phyloP scores from a whole-genome alignment of 106 monocot genomes.

The Chionographis japonica region DNA sequence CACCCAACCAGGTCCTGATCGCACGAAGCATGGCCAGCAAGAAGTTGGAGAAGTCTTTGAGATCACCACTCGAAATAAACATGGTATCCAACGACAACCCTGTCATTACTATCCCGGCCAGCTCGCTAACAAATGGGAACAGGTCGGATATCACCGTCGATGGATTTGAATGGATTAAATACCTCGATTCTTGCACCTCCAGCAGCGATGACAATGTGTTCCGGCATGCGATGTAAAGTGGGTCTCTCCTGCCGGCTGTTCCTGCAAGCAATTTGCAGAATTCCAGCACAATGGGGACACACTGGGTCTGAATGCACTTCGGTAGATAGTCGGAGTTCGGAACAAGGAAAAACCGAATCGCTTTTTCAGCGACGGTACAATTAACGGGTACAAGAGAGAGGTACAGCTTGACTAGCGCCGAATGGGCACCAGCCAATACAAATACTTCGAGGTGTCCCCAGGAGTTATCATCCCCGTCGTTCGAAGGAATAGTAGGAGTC shows the following conservation, averaged over 20 bases:
- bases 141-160: slow-evolving; percentile 23
- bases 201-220: slow-evolving; percentile 28
- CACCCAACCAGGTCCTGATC: slow-evolving; percentile 7
- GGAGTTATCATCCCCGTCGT: not conserved
- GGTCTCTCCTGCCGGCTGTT: slow-evolving; percentile 31
- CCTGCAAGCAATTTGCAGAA: slow-evolving; percentile 49
- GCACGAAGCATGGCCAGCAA: slow-evolving; percentile 17
- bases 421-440: slow-evolving; percentile 33
- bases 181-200: slow-evolving; percentile 10
- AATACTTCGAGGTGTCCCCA: slow-evolving; percentile 47
- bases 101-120: slow-evolving; percentile 8
- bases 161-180: not conserved
- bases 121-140: slow-evolving; percentile 36
- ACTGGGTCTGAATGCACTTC: slow-evolving; percentile 11
- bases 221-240: slow-evolving; percentile 50
- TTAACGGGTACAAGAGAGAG: not conserved
- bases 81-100: slow-evolving; percentile 5
- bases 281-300: slow-evolving; percentile 41
- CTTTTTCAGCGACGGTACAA: slow-evolving; percentile 13
- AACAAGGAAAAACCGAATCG: slow-evolving; percentile 37
- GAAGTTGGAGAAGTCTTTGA: slow-evolving; percentile 45
- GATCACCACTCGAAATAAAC: not conserved
- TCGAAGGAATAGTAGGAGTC: not conserved
- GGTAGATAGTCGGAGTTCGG: slow-evolving; percentile 8
- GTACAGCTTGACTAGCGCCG: slow-evolving; percentile 57